These are phyloP conservation scores for Trichosporon faecale DNA, from an alignment of 1,284 basidiomycete genomes.

Conservation along the genomic window DNA sequence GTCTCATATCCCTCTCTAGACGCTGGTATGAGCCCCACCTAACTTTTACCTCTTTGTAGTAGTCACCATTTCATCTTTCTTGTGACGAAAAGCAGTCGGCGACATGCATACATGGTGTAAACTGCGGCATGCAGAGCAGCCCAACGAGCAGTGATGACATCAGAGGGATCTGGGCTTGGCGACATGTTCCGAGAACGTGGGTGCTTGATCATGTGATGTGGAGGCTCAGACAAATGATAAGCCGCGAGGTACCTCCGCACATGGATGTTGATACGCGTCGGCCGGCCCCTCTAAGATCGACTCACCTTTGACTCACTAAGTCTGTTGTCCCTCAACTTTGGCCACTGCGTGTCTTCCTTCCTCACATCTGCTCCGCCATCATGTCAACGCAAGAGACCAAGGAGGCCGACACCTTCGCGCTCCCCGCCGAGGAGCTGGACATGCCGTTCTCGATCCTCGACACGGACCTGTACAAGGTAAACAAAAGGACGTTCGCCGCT, in stretches of 20 bases:
- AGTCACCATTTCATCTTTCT: not conserved
- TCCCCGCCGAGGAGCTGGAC: slow-evolving; percentile 31
- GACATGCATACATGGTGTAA: slow-evolving; percentile 6
- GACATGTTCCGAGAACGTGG: not conserved
- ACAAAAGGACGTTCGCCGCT: not conserved
- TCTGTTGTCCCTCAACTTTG: not conserved
- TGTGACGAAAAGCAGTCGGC: slow-evolving; percentile 3
- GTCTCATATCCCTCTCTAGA: not conserved
- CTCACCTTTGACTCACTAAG: not conserved
- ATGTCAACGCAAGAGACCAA: not conserved
- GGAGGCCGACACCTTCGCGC: slow-evolving; percentile 6
- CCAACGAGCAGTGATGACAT: not conserved
- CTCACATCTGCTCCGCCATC: not conserved
- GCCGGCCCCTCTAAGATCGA: not conserved
- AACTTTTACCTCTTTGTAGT: not conserved
- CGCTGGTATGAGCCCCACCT: not conserved
- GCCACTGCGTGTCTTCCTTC: not conserved
- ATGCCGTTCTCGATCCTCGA: slow-evolving; percentile 72
- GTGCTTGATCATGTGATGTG: not conserved
- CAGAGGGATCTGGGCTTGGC: not conserved
- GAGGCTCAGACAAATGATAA: slow-evolving; percentile 1
- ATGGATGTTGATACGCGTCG: not conserved
- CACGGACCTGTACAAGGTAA: slow-evolving; percentile 92
- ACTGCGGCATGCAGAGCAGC: not conserved
- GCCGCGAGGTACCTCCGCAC: slow-evolving; percentile 7